Conservation (phyloP, 352 stramenopile species). For the Pythium brachiatum region DNA sequence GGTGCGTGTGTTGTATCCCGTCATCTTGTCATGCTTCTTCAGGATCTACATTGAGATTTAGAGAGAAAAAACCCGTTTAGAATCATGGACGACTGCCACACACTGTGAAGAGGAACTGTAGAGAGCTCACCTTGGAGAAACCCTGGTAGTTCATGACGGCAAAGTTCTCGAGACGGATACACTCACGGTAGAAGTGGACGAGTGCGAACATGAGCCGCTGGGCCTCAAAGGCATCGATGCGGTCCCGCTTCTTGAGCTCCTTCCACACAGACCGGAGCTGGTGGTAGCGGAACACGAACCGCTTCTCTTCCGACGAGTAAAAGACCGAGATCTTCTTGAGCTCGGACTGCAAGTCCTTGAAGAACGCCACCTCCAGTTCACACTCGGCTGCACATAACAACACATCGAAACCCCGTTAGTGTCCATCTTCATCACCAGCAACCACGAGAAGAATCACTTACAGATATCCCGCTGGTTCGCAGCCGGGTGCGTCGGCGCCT, state of each 20-base stretch:
- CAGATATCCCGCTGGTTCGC: conserved; percentile 36
- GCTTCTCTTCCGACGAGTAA: conserved; percentile 73
- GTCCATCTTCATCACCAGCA: background rate
- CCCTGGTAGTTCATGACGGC: conserved; percentile 85
- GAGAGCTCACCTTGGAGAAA: conserved; percentile 66
- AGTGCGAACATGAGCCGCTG: conserved; percentile 80
- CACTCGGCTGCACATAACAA: conserved; percentile 43
- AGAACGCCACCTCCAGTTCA: conserved; percentile 75
- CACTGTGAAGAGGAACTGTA: no score
- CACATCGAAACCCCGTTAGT: background rate
- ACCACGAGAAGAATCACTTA: background rate
- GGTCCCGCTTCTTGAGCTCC: conserved; percentile 44
- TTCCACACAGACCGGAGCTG: conserved; percentile 71
- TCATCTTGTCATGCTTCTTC: conserved; percentile 87
- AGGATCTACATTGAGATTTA: conserved; percentile 63
- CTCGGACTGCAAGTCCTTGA: conserved; percentile 66
- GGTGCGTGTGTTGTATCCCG: conserved; percentile 77
- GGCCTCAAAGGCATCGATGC: conserved; percentile 41
- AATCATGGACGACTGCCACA: background rate
- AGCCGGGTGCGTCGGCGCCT: conserved; percentile 33
- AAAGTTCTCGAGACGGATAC: conserved; percentile 80
- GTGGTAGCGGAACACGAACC: conserved; percentile 62
- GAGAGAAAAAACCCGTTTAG: no score
- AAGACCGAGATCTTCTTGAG: conserved; percentile 84
- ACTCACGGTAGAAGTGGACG: conserved; percentile 83